Evolutionary conservation across 2,329 filamentous ascomycete species (phyloP).

Genomic region (Apiospora phragmitis): DNA sequence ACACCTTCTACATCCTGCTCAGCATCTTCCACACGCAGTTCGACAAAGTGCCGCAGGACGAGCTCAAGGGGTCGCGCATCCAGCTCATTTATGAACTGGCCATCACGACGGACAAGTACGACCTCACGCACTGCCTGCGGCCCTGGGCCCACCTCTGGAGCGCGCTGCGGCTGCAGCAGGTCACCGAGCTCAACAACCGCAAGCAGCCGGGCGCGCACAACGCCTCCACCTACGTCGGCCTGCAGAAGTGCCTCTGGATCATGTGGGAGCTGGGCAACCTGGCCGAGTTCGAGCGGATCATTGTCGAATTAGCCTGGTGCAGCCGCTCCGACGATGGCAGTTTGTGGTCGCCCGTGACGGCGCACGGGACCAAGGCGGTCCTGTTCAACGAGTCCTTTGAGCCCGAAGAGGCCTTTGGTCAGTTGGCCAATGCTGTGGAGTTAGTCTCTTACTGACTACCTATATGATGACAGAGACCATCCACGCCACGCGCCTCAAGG

Average conservation of each 20-base stretch:
- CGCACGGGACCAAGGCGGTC: neutral
- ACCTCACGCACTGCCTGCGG: constrained; percentile 22
- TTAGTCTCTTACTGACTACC: neutral
- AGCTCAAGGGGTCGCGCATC: neutral
- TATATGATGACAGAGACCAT: neutral
- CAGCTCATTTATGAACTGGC: constrained; percentile 22
- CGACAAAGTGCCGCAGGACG: constrained; percentile 21
- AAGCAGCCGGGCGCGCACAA: constrained; percentile 7
- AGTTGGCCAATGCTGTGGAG: neutral
- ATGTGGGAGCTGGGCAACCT: constrained; percentile 19
- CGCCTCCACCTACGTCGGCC: neutral
- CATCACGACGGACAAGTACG: constrained; percentile 27
- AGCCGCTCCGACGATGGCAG: neutral
- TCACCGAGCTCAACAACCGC: neutral
- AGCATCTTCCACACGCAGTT: constrained; percentile 32
- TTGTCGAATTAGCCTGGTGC: neutral
- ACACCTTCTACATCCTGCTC: constrained; percentile 29
- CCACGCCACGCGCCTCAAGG: neutral
- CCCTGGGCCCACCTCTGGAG: constrained; percentile 24
- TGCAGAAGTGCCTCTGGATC: constrained; percentile 14
- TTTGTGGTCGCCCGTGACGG: neutral
- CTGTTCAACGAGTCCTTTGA: neutral
- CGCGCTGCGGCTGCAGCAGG: neutral
- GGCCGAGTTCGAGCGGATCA: constrained; percentile 5
- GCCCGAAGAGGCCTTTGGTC: neutral